A percentile compares a stretch with the other conserved stretches of the same genome.
These are phyloP conservation scores for Cladosporium velox DNA, from an alignment of 2,329 filamentous ascomycete genomes.

Conservation along the genomic window DNA sequence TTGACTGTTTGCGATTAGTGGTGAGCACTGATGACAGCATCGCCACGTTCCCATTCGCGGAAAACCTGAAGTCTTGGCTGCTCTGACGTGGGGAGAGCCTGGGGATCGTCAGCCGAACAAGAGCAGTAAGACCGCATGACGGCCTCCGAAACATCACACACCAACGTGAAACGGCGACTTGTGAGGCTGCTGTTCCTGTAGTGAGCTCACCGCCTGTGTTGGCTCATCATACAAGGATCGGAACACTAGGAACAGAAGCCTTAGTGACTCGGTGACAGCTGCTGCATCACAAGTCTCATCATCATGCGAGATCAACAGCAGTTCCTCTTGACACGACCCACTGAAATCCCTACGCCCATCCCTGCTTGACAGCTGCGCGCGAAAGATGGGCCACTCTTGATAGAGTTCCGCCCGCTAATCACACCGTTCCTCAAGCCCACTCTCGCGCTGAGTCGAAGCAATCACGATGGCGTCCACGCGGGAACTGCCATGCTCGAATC, in stretches of 20 bases:
- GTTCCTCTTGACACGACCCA: background rate
- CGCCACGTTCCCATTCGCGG: background rate
- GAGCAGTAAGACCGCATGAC: conserved; percentile 8
- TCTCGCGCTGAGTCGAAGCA: conserved; percentile 3
- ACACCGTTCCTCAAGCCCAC: background rate
- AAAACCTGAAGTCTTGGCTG: conserved; percentile 2
- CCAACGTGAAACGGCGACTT: conserved; percentile 3
- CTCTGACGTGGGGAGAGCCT: conserved; percentile 14
- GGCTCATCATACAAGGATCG: conserved; percentile 6
- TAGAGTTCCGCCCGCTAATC: conserved; percentile 5
- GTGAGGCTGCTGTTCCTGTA: background rate
- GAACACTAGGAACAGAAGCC: background rate
- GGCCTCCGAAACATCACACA: conserved; percentile 4
- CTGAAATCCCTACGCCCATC: background rate
- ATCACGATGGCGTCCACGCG: conserved; percentile 6
- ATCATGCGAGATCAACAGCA: background rate
- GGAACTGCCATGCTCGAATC: conserved; percentile 5
- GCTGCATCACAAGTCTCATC: conserved; percentile 7
- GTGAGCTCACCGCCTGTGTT: conserved; percentile 11
- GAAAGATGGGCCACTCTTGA: conserved; percentile 1
- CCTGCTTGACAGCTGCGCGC: background rate
- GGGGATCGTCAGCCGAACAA: conserved; percentile 14
- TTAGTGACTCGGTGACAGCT: background rate
- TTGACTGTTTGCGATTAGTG: background rate
- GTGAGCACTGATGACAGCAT: conserved; percentile 6